Conservation (phyloP, 164 flowering plant genomes). For the Aristolochia contorta region DNA sequence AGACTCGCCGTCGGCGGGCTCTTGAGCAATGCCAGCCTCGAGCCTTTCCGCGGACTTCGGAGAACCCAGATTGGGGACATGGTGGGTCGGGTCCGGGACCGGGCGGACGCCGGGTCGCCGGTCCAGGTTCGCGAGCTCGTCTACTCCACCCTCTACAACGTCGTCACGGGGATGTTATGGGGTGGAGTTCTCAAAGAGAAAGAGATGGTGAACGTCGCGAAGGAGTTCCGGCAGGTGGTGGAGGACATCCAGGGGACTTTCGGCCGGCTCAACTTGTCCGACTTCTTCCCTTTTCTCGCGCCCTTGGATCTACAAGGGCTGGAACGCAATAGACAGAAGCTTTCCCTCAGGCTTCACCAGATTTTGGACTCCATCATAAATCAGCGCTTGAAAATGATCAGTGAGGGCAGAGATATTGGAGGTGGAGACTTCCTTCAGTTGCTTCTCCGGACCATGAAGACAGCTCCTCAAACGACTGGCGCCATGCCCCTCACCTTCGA, state of each 20-base stretch:
- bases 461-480: too few species aligned
- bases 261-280: slow-evolving; percentile 38
- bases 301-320: slow-evolving; percentile 43
- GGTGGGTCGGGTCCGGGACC: slow-evolving; percentile 8
- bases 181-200: slow-evolving; percentile 17
- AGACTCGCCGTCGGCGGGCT: background rate
- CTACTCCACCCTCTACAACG: slow-evolving; percentile 13
- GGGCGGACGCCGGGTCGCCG: slow-evolving; percentile 1
- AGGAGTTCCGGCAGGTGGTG: slow-evolving; percentile 27
- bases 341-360: slow-evolving; percentile 16
- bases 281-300: slow-evolving; percentile 32
- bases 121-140: slow-evolving; percentile 14
- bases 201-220: slow-evolving; percentile 20
- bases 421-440: slow-evolving; percentile 18
- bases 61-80: slow-evolving; percentile 13
- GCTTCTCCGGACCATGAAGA: slow-evolving; percentile 25
- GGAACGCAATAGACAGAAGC: slow-evolving; percentile 10
- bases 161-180: slow-evolving; percentile 29
- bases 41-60: slow-evolving; percentile 15
- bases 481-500: background rate
- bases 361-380: slow-evolving; percentile 13
- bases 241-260: slow-evolving; percentile 21
- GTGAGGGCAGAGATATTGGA: background rate
- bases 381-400: slow-evolving; percentile 20
- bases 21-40: slow-evolving; percentile 14